Percentiles rank a stretch among this genome's conserved stretches.
These are phyloP conservation scores for Hypoxylon fragiforme DNA, from an alignment of 495 filamentous ascomycete genomes.

Conservation along the genomic window DNA sequence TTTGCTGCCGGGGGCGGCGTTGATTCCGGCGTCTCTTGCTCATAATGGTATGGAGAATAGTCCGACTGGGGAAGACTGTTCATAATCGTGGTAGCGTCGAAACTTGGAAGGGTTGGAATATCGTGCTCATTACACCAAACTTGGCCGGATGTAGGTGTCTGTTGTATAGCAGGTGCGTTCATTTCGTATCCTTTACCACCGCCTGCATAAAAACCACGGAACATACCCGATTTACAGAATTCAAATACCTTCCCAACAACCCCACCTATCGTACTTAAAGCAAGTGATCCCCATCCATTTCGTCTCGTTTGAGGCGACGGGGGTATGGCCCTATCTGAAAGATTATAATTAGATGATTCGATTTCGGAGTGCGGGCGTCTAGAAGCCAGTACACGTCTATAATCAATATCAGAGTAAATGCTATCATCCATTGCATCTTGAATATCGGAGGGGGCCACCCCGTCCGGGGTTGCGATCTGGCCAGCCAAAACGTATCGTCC, in stretches of 20 bases:
- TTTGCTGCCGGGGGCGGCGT: constrained; percentile 55
- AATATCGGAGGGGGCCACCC: constrained; percentile 48
- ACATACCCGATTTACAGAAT: constrained; percentile 74
- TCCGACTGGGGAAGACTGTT: constrained; percentile 28
- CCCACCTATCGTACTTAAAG: constrained; percentile 50
- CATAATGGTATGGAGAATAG: constrained; percentile 32
- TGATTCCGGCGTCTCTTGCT: constrained; percentile 44
- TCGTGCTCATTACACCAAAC: constrained; percentile 38
- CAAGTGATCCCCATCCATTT: constrained; percentile 51
- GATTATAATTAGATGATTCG: constrained; percentile 25
- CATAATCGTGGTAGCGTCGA: constrained; percentile 18
- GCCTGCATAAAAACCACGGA: constrained; percentile 83
- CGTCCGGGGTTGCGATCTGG: constrained; percentile 64
- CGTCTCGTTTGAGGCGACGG: constrained; percentile 5
- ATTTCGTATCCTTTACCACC: constrained; percentile 71
- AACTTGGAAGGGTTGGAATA: constrained; percentile 28
- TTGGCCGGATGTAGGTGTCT: constrained; percentile 28
- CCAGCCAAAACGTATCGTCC: constrained; percentile 58
- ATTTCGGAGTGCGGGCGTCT: constrained; percentile 36
- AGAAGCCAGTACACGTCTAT: constrained; percentile 51
- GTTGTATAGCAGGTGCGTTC: constrained; percentile 13
- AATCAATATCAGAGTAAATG: constrained; percentile 59
- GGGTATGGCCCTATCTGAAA: constrained; percentile 5
- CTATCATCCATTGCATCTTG: constrained; percentile 53
- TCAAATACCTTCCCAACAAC: constrained; percentile 80